Conservation (phyloP, 2,329 filamentous ascomycete species). For the Fusarium veterinarium region DNA sequence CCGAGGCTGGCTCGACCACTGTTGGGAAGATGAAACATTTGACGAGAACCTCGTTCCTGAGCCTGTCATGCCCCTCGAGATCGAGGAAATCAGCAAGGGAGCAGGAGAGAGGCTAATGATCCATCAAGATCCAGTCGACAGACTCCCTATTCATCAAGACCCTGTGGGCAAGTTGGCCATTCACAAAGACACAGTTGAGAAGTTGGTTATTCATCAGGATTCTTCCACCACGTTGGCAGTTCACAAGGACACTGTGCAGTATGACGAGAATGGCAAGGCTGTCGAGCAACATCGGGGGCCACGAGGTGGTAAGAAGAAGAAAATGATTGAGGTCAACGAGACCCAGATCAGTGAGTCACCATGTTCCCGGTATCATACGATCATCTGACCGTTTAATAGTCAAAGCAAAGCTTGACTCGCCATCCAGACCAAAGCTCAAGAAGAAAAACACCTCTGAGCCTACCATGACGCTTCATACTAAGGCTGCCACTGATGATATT, state of each 20-base stretch:
- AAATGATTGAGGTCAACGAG: conserved; percentile 86
- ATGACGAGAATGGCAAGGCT: conserved; percentile 70
- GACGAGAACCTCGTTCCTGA: conserved; percentile 50
- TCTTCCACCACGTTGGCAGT: conserved; percentile 41
- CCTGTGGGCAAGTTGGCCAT: conserved; percentile 33
- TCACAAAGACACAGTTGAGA: conserved; percentile 19
- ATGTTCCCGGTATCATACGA: neutral
- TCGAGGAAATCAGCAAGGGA: conserved; percentile 47
- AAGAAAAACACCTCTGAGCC: conserved; percentile 82
- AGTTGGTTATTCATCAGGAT: conserved; percentile 31
- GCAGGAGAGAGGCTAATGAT: conserved; percentile 42
- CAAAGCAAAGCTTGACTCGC: conserved; percentile 92
- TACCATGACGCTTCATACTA: conserved; percentile 98
- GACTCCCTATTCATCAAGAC: conserved; percentile 3
- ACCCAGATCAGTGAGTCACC: conserved; percentile 84
- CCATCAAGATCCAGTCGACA: conserved; percentile 45
- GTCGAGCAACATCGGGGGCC: conserved; percentile 58
- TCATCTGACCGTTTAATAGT: conserved; percentile 65
- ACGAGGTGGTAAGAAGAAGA: conserved; percentile 73
- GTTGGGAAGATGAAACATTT: conserved; percentile 63
- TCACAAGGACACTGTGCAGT: conserved; percentile 49
- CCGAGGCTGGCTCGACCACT: conserved; percentile 74
- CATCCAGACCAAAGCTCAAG: conserved; percentile 83
- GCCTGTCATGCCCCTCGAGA: conserved; percentile 42
- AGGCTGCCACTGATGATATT: conserved; percentile 95